Evolutionary conservation across 495 filamentous ascomycete genomes (phyloP).

Genomic region (Poronia punctata): DNA sequence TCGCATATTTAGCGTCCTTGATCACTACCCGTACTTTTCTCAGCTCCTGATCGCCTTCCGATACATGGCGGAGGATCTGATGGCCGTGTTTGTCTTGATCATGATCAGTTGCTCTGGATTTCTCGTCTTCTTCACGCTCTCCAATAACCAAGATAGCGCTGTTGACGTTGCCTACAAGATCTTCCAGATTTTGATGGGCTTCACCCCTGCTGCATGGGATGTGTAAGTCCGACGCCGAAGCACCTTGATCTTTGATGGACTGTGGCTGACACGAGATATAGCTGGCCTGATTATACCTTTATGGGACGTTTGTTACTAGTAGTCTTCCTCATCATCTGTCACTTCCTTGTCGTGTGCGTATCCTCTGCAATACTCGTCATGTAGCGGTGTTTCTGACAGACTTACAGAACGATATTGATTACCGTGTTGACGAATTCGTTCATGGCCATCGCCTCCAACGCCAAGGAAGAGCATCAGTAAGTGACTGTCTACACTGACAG

Average conservation of each 20-base stretch:
- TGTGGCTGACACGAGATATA: conserved; percentile 32
- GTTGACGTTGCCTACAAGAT: conserved; percentile 69
- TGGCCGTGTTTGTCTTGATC: conserved; percentile 74
- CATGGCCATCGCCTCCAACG: conserved; percentile 87
- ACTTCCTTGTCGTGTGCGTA: conserved; percentile 76
- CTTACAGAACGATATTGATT: conserved; percentile 67
- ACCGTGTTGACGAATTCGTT: conserved; percentile 91
- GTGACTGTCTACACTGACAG: conserved; percentile 4
- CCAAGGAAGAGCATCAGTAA: conserved; percentile 83
- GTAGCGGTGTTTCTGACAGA: conserved; percentile 15
- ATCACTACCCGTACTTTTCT: conserved; percentile 92
- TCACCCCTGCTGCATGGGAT: conserved; percentile 48
- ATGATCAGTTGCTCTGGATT: conserved; percentile 86
- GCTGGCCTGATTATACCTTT: conserved; percentile 73
- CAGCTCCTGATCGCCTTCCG: conserved; percentile 88
- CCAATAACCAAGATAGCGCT: conserved; percentile 56
- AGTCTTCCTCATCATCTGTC: conserved; percentile 84
- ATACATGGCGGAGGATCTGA: conserved; percentile 83
- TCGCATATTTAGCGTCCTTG: conserved; percentile 81
- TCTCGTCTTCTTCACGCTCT: conserved; percentile 85
- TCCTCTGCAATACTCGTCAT: not conserved
- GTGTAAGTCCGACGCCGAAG: conserved; percentile 26
- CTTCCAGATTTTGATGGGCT: conserved; percentile 93
- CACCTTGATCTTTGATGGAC: not conserved
- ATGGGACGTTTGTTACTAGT: conserved; percentile 69